Conservation (phyloP, 2,329 filamentous ascomycete genomes). For the Dothistroma pini region DNA sequence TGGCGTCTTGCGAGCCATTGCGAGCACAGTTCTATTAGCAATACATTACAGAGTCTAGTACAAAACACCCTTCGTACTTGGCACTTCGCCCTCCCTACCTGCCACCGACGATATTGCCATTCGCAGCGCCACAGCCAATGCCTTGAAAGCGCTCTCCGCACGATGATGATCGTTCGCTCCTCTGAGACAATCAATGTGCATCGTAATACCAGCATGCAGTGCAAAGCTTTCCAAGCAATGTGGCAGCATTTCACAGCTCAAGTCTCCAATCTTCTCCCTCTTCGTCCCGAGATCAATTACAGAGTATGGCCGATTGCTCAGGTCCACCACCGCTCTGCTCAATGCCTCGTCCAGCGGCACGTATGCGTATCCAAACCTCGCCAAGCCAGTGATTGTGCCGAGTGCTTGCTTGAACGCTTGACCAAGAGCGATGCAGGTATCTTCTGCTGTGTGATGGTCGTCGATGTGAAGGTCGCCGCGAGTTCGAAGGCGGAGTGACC, state of each 20-base stretch:
- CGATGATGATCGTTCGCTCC: conserved; percentile 95
- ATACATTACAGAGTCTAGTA: conserved; percentile 31
- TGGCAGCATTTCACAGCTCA: conserved; percentile 95
- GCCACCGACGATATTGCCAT: conserved; percentile 70
- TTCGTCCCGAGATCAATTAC: conserved; percentile 80
- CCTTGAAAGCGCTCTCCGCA: conserved; percentile 97
- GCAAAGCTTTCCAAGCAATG: conserved; percentile 95
- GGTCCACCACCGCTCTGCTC: conserved; percentile 87
- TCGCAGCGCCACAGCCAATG: conserved; percentile 79
- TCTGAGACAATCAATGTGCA: conserved; percentile 89
- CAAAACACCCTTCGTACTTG: conserved; percentile 93
- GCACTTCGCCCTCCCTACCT: conserved; percentile 85
- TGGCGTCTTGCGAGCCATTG: no score
- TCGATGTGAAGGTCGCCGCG: conserved; percentile 93
- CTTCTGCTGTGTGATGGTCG: conserved; percentile 97
- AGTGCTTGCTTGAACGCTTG: conserved; percentile 76
- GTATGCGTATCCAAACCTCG: conserved; percentile 88
- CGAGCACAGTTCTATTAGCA: no score
- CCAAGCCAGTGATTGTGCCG: conserved; percentile 72
- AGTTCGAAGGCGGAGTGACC: conserved; percentile 80
- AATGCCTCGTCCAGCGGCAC: conserved; percentile 93
- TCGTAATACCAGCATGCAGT: conserved; percentile 81
- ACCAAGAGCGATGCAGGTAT: conserved; percentile 89
- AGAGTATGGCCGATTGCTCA: conserved; percentile 84
- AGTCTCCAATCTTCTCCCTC: conserved; percentile 88